Conservation (phyloP, 257 asterid genomes). For the Nyctanthes arbortristis region DNA sequence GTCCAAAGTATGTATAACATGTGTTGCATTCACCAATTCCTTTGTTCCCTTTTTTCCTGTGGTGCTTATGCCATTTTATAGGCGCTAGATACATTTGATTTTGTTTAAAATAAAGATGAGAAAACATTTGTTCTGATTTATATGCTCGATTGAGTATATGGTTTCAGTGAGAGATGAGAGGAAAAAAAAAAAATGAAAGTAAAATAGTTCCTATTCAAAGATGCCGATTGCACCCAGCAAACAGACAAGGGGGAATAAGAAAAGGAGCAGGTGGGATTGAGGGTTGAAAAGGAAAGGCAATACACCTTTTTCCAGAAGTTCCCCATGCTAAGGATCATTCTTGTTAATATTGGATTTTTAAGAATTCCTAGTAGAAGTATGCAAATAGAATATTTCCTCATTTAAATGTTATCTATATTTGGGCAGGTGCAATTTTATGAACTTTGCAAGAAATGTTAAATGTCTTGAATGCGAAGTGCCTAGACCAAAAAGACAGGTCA, state of each 20-base stretch:
- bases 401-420: slow-evolving; percentile 15
- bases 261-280: background rate
- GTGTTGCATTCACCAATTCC: background rate
- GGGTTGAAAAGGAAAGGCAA: background rate
- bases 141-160: background rate
- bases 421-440: slow-evolving; percentile 92
- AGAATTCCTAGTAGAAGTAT: slow-evolving; percentile 2
- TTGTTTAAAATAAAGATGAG: background rate
- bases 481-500: slow-evolving; percentile 67
- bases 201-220: background rate
- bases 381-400: background rate
- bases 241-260: background rate
- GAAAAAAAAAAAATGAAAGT: background rate
- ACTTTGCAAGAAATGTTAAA: slow-evolving; percentile 80
- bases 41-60: background rate
- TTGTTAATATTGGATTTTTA: background rate
- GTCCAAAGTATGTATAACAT: slow-evolving; percentile 65
- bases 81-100: background rate
- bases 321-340: background rate
- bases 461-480: slow-evolving; percentile 94
- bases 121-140: background rate
- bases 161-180: background rate
- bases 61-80: background rate
- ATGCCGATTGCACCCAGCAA: background rate
- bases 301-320: background rate